Percentiles rank a stretch among this genome's conserved stretches.
phyloP scores from a whole-genome alignment of 192 early-diverging fungal species.

The Fimicolochytrium jonesii region DNA sequence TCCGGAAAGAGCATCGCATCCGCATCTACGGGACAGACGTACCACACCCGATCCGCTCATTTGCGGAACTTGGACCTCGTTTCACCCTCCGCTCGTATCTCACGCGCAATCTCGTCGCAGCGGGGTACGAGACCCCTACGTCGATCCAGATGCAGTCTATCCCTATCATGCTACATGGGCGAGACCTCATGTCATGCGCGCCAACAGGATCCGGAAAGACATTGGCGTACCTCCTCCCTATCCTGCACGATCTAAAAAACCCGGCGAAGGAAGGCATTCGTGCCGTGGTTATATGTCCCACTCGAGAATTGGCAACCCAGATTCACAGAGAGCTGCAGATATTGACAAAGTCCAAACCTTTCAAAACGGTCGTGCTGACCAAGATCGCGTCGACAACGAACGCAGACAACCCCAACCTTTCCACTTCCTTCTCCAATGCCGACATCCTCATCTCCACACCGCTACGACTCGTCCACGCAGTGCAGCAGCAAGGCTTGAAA shows the following conservation, averaged over 20 bases:
- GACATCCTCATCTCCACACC: slow-evolving; percentile 96
- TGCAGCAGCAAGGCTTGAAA: slow-evolving; percentile 74
- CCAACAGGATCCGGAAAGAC: slow-evolving; percentile 99
- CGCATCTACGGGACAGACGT: slow-evolving; percentile 81
- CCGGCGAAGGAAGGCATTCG: slow-evolving; percentile 77
- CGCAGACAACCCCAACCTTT: slow-evolving; percentile 41
- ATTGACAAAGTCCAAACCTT: slow-evolving; percentile 68
- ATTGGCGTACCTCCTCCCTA: slow-evolving; percentile 86
- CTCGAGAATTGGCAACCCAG: slow-evolving; percentile 90
- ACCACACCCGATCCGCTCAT: slow-evolving; percentile 78
- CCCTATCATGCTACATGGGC: slow-evolving; percentile 80
- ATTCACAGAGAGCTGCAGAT: slow-evolving; percentile 80
- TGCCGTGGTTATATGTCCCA: slow-evolving; percentile 90
- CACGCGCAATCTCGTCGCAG: slow-evolving; percentile 61
- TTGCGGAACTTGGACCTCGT: slow-evolving; percentile 61
- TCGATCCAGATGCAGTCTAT: slow-evolving; percentile 94
- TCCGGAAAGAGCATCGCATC: slow-evolving; percentile 76
- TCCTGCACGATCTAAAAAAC: slow-evolving; percentile 77
- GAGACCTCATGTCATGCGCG: slow-evolving; percentile 93
- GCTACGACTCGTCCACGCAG: slow-evolving; percentile 80
- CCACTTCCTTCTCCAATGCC: slow-evolving; percentile 6
- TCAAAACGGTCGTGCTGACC: slow-evolving; percentile 78
- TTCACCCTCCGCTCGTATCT: slow-evolving; percentile 67
- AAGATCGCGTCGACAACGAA: slow-evolving; percentile 60
- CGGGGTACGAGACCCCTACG: slow-evolving; percentile 73